These are phyloP conservation scores for Phytophthora megakarya DNA, from an alignment of 352 stramenopile genomes.

Conservation along the genomic window DNA sequence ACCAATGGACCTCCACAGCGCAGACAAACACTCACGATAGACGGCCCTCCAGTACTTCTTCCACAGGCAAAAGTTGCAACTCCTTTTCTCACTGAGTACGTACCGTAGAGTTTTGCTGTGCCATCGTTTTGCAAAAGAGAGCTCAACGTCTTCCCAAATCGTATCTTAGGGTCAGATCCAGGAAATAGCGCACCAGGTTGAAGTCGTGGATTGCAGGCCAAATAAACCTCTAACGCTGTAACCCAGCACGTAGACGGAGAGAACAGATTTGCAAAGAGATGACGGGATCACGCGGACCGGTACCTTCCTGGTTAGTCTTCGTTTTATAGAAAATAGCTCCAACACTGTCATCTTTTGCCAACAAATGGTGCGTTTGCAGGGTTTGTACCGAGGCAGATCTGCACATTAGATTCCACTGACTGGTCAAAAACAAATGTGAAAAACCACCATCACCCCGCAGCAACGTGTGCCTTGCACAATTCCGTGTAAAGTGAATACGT, in stretches of 20 bases:
- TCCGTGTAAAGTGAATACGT: conserved; percentile 12
- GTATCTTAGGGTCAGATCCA: conserved; percentile 6
- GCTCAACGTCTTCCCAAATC: conserved; percentile 3
- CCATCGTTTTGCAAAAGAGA: background rate
- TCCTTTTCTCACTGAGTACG: too few relatives aligned
- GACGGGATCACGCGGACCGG: conserved; percentile 6
- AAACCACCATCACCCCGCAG: conserved; percentile 13
- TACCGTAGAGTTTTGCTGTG: background rate
- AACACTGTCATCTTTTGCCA: too few relatives aligned
- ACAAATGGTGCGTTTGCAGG: conserved; percentile 14
- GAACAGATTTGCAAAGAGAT: conserved; percentile 20
- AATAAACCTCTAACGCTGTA: background rate
- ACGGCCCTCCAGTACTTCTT: too few relatives aligned
- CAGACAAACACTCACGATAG: too few relatives aligned
- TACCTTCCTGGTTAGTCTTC: conserved; percentile 28
- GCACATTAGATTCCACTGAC: conserved; percentile 42
- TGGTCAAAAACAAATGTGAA: conserved; percentile 29
- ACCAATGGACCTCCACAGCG: too few relatives aligned
- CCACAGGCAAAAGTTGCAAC: too few relatives aligned
- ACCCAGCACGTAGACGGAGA: background rate
- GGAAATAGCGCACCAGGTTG: conserved; percentile 1
- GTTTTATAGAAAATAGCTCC: too few relatives aligned
- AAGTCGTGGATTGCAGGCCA: background rate
- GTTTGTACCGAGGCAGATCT: conserved; percentile 29
- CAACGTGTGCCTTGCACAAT: conserved; percentile 3